Evolutionary conservation across 345 rosid genomes (phyloP).

Genomic region (Carallia pectinifolia): DNA sequence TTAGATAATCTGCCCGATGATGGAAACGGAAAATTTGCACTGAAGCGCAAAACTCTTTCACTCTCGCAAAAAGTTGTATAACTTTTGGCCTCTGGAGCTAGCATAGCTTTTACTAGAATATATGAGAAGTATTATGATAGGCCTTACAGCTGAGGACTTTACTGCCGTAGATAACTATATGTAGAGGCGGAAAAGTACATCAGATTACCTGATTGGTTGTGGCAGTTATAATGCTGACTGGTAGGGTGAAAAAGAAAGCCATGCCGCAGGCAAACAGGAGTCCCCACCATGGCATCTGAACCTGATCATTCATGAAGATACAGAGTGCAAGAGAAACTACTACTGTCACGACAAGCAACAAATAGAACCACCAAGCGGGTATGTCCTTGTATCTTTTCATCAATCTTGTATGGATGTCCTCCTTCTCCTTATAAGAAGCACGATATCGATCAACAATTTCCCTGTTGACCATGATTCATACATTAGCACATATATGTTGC

Average conservation of each 20-base stretch:
- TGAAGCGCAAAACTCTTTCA: background rate
- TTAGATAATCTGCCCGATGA: background rate
- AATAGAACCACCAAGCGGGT: conserved; percentile 87
- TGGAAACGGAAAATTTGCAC: background rate
- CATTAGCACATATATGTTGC: background rate
- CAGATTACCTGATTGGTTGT: conserved; percentile 77
- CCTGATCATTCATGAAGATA: conserved; percentile 62
- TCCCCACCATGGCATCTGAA: conserved; percentile 98
- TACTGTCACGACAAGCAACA: conserved; percentile 45
- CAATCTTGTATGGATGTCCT: conserved; percentile 75
- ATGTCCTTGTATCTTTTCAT: conserved; percentile 80
- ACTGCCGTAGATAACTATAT: background rate
- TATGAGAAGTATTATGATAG: too few species aligned
- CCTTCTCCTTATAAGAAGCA: conserved; percentile 67
- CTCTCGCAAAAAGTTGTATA: too few species aligned
- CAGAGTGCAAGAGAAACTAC: conserved; percentile 60
- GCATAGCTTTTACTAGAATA: too few species aligned
- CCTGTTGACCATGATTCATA: conserved; percentile 36
- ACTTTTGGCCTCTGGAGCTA: too few species aligned
- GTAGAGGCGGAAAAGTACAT: background rate
- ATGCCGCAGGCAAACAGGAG: conserved; percentile 66
- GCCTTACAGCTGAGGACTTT: too few species aligned
- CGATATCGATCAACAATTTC: conserved; percentile 58
- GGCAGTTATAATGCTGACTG: conserved; percentile 83
- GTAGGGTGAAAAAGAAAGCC: conserved; percentile 84